Percentiles rank a stretch among this genome's conserved stretches.
Evolutionary conservation across 345 rosid genomes (phyloP).

Genomic region (Eucalyptus paniculata): DNA sequence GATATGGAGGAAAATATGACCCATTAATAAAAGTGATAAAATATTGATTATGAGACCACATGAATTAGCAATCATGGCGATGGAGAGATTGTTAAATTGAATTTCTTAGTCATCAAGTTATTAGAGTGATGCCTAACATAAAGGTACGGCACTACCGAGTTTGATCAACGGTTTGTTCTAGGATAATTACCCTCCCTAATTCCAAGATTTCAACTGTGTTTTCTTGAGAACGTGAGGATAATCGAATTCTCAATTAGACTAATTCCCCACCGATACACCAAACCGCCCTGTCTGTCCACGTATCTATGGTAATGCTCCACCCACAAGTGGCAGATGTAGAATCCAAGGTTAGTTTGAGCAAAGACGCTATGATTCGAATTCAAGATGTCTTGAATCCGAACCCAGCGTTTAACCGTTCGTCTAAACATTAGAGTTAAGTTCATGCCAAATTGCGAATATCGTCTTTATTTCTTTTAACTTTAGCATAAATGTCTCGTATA

Average conservation of each 20-base stretch:
- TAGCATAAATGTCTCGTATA: not conserved
- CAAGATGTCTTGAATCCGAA: not conserved
- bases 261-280: too few relatives aligned
- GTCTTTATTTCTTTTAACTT: not conserved
- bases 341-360: not conserved
- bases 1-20: not conserved
- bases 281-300: too few relatives aligned
- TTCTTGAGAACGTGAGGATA: not conserved
- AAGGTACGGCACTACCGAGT: not conserved
- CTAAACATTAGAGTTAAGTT: not conserved
- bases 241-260: not conserved
- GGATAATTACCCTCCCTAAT: not conserved
- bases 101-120: not conserved
- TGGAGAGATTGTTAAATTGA: not conserved
- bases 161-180: not conserved
- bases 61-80: not conserved
- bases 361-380: not conserved
- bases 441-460: not conserved
- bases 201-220: not conserved
- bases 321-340: not conserved
- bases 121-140: not conserved
- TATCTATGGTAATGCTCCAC: not conserved
- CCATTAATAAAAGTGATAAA: not conserved
- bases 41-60: not conserved
- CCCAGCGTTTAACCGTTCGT: not conserved